A percentile compares a stretch with the other conserved stretches of the same genome.
Evolutionary conservation across 164 flowering plant genomes (phyloP).

Genomic region (Piper longum): DNA sequence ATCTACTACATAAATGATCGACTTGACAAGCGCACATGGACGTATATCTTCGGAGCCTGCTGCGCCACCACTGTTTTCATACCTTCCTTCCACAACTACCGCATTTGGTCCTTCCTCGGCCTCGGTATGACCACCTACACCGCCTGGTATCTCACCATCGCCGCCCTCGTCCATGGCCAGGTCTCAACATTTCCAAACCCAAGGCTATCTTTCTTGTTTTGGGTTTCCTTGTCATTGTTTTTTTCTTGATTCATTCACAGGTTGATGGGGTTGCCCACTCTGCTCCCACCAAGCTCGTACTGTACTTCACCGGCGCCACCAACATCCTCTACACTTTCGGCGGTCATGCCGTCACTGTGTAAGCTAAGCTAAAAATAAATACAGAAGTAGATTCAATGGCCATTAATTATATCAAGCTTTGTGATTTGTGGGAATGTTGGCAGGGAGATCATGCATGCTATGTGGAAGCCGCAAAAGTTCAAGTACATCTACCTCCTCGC

Average conservation of each 20-base stretch:
- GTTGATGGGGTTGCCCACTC: conserved; percentile 57
- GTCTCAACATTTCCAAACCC: conserved; percentile 14
- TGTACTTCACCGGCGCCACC: conserved; percentile 93
- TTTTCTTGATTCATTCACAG: conserved; percentile 16
- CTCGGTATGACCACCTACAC: conserved; percentile 97
- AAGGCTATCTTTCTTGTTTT: background rate
- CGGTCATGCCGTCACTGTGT: conserved; percentile 92
- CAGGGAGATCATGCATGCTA: conserved; percentile 85
- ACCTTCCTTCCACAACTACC: conserved; percentile 90
- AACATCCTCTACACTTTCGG: conserved; percentile 90
- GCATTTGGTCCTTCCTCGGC: conserved; percentile 92
- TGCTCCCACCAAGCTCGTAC: conserved; percentile 57
- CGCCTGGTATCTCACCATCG: conserved; percentile 85
- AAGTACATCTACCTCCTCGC: conserved; percentile 70
- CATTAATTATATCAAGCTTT: no score
- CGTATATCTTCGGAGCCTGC: conserved; percentile 93
- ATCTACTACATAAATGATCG: conserved; percentile 87
- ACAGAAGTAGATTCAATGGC: no score
- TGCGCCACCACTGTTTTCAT: conserved; percentile 95
- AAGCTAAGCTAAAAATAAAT: conserved; percentile 1
- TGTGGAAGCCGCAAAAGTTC: conserved; percentile 88
- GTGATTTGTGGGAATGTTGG: background rate
- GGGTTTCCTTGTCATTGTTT: background rate
- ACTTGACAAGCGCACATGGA: conserved; percentile 94
- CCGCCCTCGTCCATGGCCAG: conserved; percentile 75